Evolutionary conservation across 1,139 yeast genomes (phyloP), one percentile per base, ranked within the genome.

Genomic region (Blastobotrys apis): DNA sequence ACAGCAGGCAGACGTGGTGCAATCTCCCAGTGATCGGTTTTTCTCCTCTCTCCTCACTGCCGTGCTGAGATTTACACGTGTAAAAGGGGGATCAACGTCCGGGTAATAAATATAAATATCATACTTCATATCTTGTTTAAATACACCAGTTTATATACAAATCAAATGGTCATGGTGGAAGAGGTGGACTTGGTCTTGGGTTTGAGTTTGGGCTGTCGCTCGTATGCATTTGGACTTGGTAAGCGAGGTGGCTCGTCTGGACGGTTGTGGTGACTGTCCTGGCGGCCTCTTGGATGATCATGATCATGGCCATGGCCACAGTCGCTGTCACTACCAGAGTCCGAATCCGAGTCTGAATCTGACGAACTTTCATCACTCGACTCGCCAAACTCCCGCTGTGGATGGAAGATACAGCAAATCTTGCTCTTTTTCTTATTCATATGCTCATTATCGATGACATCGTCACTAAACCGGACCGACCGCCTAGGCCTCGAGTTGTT

Each of bases 401-500:
- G 95, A 59, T 87, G 95, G 67, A 83, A 92, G 19, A 92, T 90
- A 56, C 98, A 90, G 62, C 98, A 92, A n/a, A 90, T 82, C 64
- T 90, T 92, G 16, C 95, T 78, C 63, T 87, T 88, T 68, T 90
- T 90, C 68, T 78, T 84, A 58, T 82, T 77, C 84, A 92, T 72
- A 60, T 84, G 69, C 64, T 90, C 98, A 60, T 90, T 90, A 64
- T 90, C 97, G 4, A 90, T 72, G 3, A 87, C 92, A 41, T 81
- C 95, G 36, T 83, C 85, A 4, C 80, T 73, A 96, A 97, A 90
- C 47, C 81, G 71, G 0, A 90, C 96, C 35, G 73, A 72, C 3
- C 80, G 73, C 15, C 39, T 23, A 23, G 26, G 10, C n/a, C n/a
- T n/a, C n/a, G n/a, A n/a, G n/a, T n/a, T n/a, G n/a, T n/a, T n/a